These are phyloP conservation scores for Tolypocladium inflatum DNA, from an alignment of 2,329 filamentous ascomycete genomes.

Conservation along the genomic window DNA sequence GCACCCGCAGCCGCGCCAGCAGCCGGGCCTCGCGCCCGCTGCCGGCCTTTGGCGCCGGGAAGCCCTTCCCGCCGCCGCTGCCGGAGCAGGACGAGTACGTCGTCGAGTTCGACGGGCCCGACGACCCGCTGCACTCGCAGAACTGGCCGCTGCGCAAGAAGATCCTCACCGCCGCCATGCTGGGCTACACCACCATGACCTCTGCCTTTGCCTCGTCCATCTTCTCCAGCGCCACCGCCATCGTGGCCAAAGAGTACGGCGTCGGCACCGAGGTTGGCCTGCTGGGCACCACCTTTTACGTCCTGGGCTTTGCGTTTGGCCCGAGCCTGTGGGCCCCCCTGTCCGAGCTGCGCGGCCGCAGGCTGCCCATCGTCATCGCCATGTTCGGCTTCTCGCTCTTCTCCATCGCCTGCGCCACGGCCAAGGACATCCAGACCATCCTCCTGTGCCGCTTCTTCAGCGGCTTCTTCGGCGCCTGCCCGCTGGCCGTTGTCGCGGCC, in stretches of 20 bases:
- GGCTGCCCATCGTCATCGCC: slow-evolving; percentile 48
- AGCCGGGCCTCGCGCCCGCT: slow-evolving; percentile 46
- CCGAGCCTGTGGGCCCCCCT: slow-evolving; percentile 65
- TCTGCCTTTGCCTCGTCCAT: slow-evolving; percentile 67
- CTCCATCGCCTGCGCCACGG: slow-evolving; percentile 53
- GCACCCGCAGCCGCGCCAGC: slow-evolving; percentile 22
- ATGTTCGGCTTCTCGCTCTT: slow-evolving; percentile 65
- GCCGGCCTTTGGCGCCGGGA: slow-evolving; percentile 64
- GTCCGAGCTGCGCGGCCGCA: slow-evolving; percentile 61
- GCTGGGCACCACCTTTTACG: slow-evolving; percentile 59
- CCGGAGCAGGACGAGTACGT: slow-evolving; percentile 69
- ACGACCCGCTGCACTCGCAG: slow-evolving; percentile 77
- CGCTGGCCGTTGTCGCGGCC: slow-evolving; percentile 59
- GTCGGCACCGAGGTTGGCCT: slow-evolving; percentile 54
- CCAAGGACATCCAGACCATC: slow-evolving; percentile 60
- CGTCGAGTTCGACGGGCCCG: slow-evolving; percentile 74
- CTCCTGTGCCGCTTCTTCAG: slow-evolving; percentile 64
- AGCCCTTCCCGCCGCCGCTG: slow-evolving; percentile 60
- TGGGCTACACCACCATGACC: slow-evolving; percentile 65
- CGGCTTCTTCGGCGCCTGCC: slow-evolving; percentile 63
- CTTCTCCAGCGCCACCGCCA: slow-evolving; percentile 56
- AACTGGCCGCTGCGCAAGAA: slow-evolving; percentile 81
- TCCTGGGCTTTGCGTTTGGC: slow-evolving; percentile 63
- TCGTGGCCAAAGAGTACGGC: slow-evolving; percentile 47
- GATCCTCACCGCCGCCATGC: slow-evolving; percentile 55